Evolutionary conservation across 2,329 filamentous ascomycete genomes (phyloP).

Genomic region (Alternaria rosae): DNA sequence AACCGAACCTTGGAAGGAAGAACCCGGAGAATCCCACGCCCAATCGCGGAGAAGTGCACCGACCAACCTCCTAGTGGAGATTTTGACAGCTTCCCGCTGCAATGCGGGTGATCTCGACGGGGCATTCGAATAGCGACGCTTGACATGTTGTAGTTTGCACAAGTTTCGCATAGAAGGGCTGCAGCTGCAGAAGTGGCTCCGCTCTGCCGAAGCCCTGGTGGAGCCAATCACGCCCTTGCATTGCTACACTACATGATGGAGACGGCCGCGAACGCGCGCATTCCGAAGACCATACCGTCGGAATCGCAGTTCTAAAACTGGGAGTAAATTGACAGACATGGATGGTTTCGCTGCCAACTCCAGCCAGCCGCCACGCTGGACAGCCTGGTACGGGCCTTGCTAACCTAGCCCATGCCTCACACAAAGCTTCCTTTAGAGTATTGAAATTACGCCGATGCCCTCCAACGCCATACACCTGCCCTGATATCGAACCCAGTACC

Average conservation of each 20-base stretch:
- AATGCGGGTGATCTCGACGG: neutral
- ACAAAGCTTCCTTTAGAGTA: conserved; percentile 19
- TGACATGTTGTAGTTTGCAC: conserved; percentile 21
- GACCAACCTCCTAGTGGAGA: conserved; percentile 15
- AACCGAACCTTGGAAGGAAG: conserved; percentile 31
- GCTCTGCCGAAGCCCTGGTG: conserved; percentile 24
- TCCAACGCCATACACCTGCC: conserved; percentile 24
- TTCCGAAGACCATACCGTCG: conserved; percentile 41
- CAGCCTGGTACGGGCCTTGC: neutral
- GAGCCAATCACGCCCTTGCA: conserved; percentile 28
- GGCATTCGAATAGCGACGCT: conserved; percentile 7
- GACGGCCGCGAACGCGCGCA: conserved; percentile 36
- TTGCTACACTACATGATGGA: conserved; percentile 29
- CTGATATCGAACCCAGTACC: conserved; percentile 25
- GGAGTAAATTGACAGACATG: conserved; percentile 2
- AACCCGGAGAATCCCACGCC: conserved; percentile 23
- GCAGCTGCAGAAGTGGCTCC: conserved; percentile 20
- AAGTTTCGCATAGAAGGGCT: conserved; percentile 7
- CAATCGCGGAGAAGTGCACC: conserved; percentile 28
- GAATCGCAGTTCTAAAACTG: conserved; percentile 36
- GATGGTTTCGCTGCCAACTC: conserved; percentile 1
- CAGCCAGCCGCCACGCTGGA: conserved; percentile 11
- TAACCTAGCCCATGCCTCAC: neutral
- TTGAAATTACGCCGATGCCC: conserved; percentile 31
- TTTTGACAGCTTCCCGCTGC: conserved; percentile 14